These are phyloP conservation scores for Musa itinerans DNA, from an alignment of 176 grass and related monocot species.

Conservation along the genomic window DNA sequence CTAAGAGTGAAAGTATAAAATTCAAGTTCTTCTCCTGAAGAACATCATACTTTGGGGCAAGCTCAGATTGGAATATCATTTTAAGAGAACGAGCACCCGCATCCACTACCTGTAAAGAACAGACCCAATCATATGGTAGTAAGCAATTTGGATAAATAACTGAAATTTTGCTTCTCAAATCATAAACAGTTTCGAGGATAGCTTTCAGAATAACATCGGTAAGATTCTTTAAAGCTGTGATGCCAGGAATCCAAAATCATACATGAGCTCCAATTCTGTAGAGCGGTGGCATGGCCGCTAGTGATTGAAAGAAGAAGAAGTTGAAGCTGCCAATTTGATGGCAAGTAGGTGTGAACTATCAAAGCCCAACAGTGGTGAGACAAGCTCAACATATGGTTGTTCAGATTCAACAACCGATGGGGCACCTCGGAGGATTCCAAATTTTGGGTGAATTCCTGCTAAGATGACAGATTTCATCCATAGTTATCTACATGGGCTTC, in stretches of 20 bases:
- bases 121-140: slow-evolving; percentile 14
- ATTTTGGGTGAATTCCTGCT: not conserved
- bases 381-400: not conserved
- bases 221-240: not conserved
- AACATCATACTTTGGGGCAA: slow-evolving; percentile 75
- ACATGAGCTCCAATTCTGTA: not conserved
- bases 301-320: not conserved
- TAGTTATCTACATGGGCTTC: not conserved
- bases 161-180: not conserved
- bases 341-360: not conserved
- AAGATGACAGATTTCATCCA: not conserved
- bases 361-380: not conserved
- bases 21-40: slow-evolving; percentile 71
- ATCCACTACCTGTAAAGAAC: slow-evolving; percentile 66
- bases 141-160: not conserved
- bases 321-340: not conserved
- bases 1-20: slow-evolving; percentile 85
- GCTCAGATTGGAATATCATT: slow-evolving; percentile 95
- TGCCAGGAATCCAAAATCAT: not conserved
- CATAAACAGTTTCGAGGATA: not conserved
- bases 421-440: not conserved
- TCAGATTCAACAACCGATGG: not conserved
- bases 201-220: not conserved
- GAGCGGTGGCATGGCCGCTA: not conserved
- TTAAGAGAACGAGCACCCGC: slow-evolving; percentile 86